phyloP scores from a whole-genome alignment of 139 green algal genomes.

The Eudorina sp. region DNA sequence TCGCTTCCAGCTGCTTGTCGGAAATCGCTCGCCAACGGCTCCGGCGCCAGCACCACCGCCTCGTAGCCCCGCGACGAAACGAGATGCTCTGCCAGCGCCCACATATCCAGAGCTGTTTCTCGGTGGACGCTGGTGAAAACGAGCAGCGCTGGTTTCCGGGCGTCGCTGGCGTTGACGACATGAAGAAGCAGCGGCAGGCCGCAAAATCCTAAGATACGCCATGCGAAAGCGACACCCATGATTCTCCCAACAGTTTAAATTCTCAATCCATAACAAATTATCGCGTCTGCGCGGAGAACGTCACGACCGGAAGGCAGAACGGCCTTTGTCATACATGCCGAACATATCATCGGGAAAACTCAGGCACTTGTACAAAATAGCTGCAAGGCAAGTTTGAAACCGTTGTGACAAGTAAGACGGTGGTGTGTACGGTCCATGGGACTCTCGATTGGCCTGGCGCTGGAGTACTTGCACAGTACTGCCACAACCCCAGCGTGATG shows the following conservation, averaged over 20 bases:
- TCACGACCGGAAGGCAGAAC: too few relatives aligned
- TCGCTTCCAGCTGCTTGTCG: background rate
- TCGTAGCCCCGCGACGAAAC: background rate
- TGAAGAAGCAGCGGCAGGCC: background rate
- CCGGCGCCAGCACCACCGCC: background rate
- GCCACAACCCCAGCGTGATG: too few relatives aligned
- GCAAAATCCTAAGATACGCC: background rate
- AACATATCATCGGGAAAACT: too few relatives aligned
- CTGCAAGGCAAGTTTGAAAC: background rate
- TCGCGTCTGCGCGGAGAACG: too few relatives aligned
- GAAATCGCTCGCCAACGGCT: background rate
- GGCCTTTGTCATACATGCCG: too few relatives aligned
- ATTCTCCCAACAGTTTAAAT: too few relatives aligned
- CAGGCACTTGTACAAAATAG: background rate
- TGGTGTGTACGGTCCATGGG: too few relatives aligned
- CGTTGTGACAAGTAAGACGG: too few relatives aligned
- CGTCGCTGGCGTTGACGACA: background rate
- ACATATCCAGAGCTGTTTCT: slow-evolving; percentile 20
- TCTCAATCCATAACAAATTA: too few relatives aligned
- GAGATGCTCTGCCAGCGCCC: slow-evolving; percentile 2
- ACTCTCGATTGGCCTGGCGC: too few relatives aligned
- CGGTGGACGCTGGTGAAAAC: slow-evolving; percentile 17
- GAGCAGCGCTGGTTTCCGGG: background rate
- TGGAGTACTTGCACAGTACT: too few relatives aligned
- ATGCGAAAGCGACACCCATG: too few relatives aligned